A percentile compares a stretch with the other conserved stretches of the same genome.
These are phyloP conservation scores for Luvunga scandens DNA, from an alignment of 345 rosid species.

Conservation along the genomic window DNA sequence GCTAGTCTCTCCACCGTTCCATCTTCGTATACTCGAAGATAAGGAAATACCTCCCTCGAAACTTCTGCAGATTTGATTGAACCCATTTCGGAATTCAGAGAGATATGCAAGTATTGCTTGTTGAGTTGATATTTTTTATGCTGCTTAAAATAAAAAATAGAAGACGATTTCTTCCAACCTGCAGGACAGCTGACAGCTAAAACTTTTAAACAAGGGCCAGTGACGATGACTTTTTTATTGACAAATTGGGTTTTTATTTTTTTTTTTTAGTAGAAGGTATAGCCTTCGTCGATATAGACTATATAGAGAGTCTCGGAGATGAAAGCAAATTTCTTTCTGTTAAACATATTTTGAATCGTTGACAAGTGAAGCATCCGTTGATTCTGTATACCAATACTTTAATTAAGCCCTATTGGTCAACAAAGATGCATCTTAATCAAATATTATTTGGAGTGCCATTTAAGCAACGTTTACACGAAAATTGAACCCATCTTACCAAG, in stretches of 20 bases:
- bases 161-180: neutral
- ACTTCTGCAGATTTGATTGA: slow-evolving; percentile 34
- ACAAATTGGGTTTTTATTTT: too few species aligned
- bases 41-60: slow-evolving; percentile 54
- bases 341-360: too few species aligned
- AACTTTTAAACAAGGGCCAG: neutral
- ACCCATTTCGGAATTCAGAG: slow-evolving; percentile 31
- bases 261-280: too few species aligned
- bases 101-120: neutral
- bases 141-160: neutral
- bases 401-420: neutral
- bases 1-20: slow-evolving; percentile 56
- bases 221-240: neutral
- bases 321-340: neutral
- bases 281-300: too few species aligned
- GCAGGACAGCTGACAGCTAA: neutral
- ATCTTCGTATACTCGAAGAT: slow-evolving; percentile 50
- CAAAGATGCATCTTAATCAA: neutral
- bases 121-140: neutral
- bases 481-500: neutral
- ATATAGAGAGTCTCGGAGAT: too few species aligned
- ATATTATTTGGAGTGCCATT: neutral
- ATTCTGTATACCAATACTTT: neutral
- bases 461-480: neutral
- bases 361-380: neutral